Evolutionary conservation across 2,329 filamentous ascomycete genomes (phyloP).

Genomic region (Diaporthe helianthi): DNA sequence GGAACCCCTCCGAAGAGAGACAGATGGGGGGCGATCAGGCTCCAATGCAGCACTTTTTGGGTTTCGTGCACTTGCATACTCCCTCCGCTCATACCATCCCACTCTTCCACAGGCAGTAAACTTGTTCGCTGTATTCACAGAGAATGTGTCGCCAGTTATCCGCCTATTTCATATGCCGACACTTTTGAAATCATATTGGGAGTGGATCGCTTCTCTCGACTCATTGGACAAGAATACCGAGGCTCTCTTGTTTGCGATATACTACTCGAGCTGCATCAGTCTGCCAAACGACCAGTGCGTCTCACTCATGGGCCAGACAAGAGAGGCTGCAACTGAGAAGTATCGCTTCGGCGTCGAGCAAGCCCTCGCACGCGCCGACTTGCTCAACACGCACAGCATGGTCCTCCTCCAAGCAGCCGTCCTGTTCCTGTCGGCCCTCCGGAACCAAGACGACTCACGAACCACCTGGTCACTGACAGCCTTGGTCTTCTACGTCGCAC

Average conservation of each 20-base stretch:
- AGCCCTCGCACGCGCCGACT: slow-evolving; percentile 63
- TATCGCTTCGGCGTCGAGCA: slow-evolving; percentile 59
- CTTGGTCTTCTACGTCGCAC: slow-evolving; percentile 58
- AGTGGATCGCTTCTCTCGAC: slow-evolving; percentile 35
- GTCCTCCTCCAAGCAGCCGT: slow-evolving; percentile 64
- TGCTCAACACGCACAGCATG: slow-evolving; percentile 62
- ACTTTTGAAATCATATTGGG: slow-evolving; percentile 39
- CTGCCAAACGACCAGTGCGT: slow-evolving; percentile 58
- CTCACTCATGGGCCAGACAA: slow-evolving; percentile 15
- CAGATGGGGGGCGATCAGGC: not conserved
- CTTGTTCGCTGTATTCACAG: slow-evolving; percentile 39
- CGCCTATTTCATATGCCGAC: slow-evolving; percentile 44
- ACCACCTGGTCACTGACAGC: slow-evolving; percentile 68
- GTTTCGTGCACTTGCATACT: slow-evolving; percentile 39
- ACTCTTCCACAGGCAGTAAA: slow-evolving; percentile 37
- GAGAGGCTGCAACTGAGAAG: slow-evolving; percentile 12
- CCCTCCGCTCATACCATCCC: slow-evolving; percentile 39
- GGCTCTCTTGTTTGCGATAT: slow-evolving; percentile 56
- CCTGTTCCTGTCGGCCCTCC: slow-evolving; percentile 58
- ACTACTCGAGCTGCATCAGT: slow-evolving; percentile 59
- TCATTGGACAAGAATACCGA: slow-evolving; percentile 36
- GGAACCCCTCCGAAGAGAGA: not conserved
- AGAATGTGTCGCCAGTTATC: slow-evolving; percentile 40
- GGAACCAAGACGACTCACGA: slow-evolving; percentile 51
- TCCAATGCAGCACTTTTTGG: slow-evolving; percentile 40